Evolutionary conservation across 257 asterid genomes (phyloP).

Genomic region (Cinchona pubescens): DNA sequence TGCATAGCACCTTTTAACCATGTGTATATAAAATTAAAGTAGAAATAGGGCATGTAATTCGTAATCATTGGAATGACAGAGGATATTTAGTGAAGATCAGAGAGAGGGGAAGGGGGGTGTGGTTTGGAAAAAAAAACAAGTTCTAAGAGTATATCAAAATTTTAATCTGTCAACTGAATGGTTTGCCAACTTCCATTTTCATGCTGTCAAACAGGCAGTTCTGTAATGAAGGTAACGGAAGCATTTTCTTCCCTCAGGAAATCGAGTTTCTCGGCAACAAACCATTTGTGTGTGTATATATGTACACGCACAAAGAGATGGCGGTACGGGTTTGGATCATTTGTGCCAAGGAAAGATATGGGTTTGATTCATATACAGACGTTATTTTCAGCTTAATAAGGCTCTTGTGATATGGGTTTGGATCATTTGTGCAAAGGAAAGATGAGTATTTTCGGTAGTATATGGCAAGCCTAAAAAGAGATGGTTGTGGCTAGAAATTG

Average conservation of each 20-base stretch:
- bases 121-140: no score
- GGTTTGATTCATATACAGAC: no score
- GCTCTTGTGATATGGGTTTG: not conserved
- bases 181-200: not conserved
- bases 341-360: not conserved
- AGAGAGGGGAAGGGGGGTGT: no score
- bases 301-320: not conserved
- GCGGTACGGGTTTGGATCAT: not conserved
- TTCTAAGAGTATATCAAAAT: no score
- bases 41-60: not conserved
- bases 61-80: not conserved
- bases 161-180: not conserved
- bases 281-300: not conserved
- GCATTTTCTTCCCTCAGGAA: not conserved
- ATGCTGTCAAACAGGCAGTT: not conserved
- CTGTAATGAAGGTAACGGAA: not conserved
- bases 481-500: no score
- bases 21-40: not conserved
- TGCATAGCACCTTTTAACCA: not conserved
- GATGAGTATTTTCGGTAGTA: no score
- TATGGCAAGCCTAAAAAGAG: no score
- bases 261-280: not conserved
- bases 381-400: not conserved
- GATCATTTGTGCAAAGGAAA: not conserved
- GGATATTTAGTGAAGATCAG: not conserved